Percentiles rank a stretch among this genome's conserved stretches.
These are phyloP conservation scores for Talaromyces sp. DNA, from an alignment of 2,329 filamentous ascomycete species.

Conservation along the genomic window DNA sequence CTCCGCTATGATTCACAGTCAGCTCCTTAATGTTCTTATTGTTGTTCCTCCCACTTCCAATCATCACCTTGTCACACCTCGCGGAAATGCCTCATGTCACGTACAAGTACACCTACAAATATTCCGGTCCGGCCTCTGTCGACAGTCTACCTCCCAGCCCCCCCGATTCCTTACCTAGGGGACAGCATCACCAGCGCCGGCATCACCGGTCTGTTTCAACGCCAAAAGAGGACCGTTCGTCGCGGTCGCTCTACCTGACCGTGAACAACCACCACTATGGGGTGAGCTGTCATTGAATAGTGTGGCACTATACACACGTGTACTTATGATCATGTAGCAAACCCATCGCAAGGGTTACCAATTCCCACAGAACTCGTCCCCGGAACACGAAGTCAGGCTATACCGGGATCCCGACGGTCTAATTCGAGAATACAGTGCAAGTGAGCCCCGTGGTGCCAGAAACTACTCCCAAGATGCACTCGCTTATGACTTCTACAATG, in stretches of 20 bases:
- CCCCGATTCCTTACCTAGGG: not conserved
- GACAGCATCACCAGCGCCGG: not conserved
- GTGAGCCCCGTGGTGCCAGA: not conserved
- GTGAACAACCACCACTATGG: constrained; percentile 4
- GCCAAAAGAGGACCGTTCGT: not conserved
- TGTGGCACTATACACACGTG: not conserved
- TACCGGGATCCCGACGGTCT: not conserved
- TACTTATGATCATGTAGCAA: not conserved
- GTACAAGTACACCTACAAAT: constrained; percentile 8
- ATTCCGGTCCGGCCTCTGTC: not conserved
- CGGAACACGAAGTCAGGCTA: not conserved
- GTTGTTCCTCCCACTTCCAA: not conserved
- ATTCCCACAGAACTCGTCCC: not conserved
- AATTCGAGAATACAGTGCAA: not conserved
- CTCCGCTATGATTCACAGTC: not conserved
- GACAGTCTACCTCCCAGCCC: not conserved
- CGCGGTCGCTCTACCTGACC: constrained; percentile 4
- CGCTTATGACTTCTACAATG: not conserved
- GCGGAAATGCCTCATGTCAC: constrained; percentile 6
- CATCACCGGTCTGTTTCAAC: not conserved
- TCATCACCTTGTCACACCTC: not conserved
- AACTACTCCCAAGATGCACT: not conserved
- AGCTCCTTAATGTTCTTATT: not conserved
- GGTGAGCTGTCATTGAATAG: not conserved
- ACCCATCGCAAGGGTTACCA: not conserved